phyloP scores from a whole-genome alignment of 306 rosid species.

The Begonia masoniana region DNA sequence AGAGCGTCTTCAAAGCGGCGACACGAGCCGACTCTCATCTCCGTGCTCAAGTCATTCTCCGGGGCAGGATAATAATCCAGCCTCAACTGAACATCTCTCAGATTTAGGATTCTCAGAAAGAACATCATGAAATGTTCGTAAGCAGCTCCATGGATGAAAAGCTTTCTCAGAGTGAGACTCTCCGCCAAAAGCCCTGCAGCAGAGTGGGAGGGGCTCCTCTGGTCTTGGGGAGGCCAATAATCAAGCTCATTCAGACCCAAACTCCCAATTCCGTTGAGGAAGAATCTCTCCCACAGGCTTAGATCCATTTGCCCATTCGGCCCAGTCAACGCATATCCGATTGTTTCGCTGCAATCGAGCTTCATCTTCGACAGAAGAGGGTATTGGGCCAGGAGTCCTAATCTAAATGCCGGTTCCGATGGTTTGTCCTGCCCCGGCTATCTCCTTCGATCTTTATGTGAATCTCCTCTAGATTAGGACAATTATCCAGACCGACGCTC shows the following conservation, averaged over 20 bases:
- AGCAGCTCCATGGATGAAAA: conserved; percentile 75
- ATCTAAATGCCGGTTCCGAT: conserved; percentile 34
- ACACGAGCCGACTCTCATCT: conserved; percentile 80
- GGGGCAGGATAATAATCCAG: conserved; percentile 86
- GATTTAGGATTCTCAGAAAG: conserved; percentile 37
- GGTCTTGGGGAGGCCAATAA: conserved; percentile 94
- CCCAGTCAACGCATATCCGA: conserved; percentile 61
- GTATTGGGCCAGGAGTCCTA: conserved; percentile 40
- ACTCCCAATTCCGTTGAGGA: conserved; percentile 48
- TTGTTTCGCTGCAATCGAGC: conserved; percentile 75
- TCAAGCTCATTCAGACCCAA: conserved; percentile 52
- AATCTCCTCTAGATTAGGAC: conserved; percentile 71
- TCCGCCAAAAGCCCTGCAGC: conserved; percentile 66
- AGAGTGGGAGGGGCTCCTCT: conserved; percentile 64
- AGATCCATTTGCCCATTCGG: conserved; percentile 82
- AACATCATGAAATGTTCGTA: conserved; percentile 75
- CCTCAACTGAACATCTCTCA: conserved; percentile 72
- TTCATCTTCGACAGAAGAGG: conserved; percentile 62
- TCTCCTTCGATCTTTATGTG: conserved; percentile 66
- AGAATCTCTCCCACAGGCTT: conserved; percentile 89
- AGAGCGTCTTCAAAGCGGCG: conserved; percentile 84
- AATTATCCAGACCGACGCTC: conserved; percentile 53
- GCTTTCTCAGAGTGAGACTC: conserved; percentile 59
- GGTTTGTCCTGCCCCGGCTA: conserved; percentile 51
- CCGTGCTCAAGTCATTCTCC: conserved; percentile 79